Conservation (phyloP, 331 rosid species). For the Quercus tomentella region DNA sequence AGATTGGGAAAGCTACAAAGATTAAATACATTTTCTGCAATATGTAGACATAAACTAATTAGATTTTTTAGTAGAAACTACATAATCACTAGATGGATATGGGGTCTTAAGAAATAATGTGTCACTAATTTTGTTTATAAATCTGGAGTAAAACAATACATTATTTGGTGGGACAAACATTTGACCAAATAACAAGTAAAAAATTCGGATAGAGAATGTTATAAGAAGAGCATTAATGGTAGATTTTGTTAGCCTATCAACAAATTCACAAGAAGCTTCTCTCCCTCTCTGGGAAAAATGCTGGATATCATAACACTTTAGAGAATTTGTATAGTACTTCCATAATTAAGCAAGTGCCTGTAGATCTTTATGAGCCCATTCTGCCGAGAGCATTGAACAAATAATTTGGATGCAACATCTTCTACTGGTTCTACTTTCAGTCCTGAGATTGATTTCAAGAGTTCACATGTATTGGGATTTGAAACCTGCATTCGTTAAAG, state of each 20-base stretch:
- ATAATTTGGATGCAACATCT: slow-evolving; percentile 87
- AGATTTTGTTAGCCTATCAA: not conserved
- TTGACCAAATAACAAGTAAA: not conserved
- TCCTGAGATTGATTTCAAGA: slow-evolving; percentile 77
- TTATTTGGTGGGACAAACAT: slow-evolving; percentile 1
- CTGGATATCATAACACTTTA: not conserved
- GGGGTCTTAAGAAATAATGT: not conserved
- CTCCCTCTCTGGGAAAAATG: not conserved
- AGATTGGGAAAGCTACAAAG: slow-evolving; percentile 65
- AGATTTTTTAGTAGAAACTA: slow-evolving; percentile 19
- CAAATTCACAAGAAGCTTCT: not conserved
- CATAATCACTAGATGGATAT: not conserved
- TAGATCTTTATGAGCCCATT: slow-evolving; percentile 94
- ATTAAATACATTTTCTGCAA: slow-evolving; percentile 90
- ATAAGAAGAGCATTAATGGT: slow-evolving; percentile 5
- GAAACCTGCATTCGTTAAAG: slow-evolving; percentile 70
- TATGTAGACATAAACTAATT: slow-evolving; percentile 23
- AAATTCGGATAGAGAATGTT: slow-evolving; percentile 3
- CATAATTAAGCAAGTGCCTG: slow-evolving; percentile 92
- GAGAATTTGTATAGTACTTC: slow-evolving; percentile 48
- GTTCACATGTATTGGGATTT: slow-evolving; percentile 78
- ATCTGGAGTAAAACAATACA: not conserved
- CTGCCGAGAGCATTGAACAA: slow-evolving; percentile 99
- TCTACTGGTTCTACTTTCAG: slow-evolving; percentile 89
- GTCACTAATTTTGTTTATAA: not conserved